phyloP scores from a whole-genome alignment of 352 stramenopile species.

The Phytophthora crassamura region DNA sequence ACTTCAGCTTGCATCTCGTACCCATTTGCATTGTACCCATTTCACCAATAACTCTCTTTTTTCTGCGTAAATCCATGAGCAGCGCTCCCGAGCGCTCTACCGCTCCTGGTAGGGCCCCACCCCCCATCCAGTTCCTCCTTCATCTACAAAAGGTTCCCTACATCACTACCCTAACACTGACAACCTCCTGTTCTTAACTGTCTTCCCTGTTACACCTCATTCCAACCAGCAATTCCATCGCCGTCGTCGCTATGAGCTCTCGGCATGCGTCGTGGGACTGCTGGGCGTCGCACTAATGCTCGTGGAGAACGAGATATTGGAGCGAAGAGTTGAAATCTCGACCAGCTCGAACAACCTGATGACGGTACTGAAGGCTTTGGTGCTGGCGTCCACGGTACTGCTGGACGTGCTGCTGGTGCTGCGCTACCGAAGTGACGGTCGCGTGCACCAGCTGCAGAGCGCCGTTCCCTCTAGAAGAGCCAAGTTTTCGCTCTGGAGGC shows the following conservation, averaged over 20 bases:
- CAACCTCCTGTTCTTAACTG: neutral
- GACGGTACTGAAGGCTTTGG: constrained; percentile 46
- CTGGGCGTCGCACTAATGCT: constrained; percentile 72
- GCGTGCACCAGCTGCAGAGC: constrained; percentile 66
- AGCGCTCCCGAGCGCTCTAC: neutral
- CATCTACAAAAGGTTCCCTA: constrained; percentile 23
- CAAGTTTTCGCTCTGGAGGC: constrained; percentile 36
- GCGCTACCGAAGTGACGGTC: constrained; percentile 52
- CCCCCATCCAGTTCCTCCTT: constrained; percentile 23
- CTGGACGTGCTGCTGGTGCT: constrained; percentile 56
- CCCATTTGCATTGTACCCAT: no score
- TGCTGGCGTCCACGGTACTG: constrained; percentile 44
- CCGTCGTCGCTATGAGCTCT: constrained; percentile 57
- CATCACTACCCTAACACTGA: neutral
- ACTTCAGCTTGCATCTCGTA: no score
- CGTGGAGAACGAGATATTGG: constrained; percentile 66
- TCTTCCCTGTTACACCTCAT: neutral
- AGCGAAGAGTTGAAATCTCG: constrained; percentile 15
- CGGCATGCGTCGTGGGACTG: constrained; percentile 51
- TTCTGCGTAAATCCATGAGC: no score
- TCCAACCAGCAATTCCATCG: constrained; percentile 56
- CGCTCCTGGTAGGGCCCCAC: neutral
- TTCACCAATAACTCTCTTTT: no score
- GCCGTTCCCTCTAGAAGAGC: constrained; percentile 31
- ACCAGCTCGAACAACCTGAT: constrained; percentile 11